phyloP scores from a whole-genome alignment of 768 basidiomycete species.

The Clavaria fumosa region DNA sequence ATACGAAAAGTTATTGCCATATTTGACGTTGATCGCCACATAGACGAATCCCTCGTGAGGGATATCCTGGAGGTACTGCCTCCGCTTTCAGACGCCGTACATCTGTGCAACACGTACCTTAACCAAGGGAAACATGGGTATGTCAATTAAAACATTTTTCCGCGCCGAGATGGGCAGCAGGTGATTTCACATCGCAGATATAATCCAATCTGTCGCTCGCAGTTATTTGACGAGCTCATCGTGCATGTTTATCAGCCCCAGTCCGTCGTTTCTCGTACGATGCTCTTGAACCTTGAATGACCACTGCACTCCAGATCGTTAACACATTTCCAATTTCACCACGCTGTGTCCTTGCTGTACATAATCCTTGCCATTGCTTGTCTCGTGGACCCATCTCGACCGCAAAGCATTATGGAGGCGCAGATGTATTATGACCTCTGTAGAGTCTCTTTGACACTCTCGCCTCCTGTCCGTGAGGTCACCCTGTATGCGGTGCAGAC shows the following conservation, averaged over 20 bases:
- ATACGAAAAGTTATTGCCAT: too few relatives aligned
- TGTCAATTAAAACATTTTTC: too few relatives aligned
- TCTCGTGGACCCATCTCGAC: constrained; percentile 38
- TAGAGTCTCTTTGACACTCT: constrained; percentile 33
- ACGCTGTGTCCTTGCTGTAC: constrained; percentile 47
- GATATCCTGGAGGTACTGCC: constrained; percentile 38
- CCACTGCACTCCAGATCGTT: constrained; percentile 28
- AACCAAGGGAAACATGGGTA: constrained; percentile 46
- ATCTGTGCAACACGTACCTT: constrained; percentile 48
- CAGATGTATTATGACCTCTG: constrained; percentile 50
- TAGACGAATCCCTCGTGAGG: constrained; percentile 22
- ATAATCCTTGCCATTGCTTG: constrained; percentile 49
- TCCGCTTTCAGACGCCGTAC: constrained; percentile 39
- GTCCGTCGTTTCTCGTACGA: constrained; percentile 18
- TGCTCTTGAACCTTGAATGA: too few relatives aligned
- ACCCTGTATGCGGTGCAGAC: constrained; percentile 41
- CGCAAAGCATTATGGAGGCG: constrained; percentile 36
- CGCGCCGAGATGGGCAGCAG: too few relatives aligned
- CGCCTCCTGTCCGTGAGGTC: constrained; percentile 31
- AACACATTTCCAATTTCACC: constrained; percentile 26
- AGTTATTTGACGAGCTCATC: constrained; percentile 43
- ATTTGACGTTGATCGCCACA: constrained; percentile 18
- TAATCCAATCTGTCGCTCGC: constrained; percentile 33
- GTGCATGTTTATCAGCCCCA: constrained; percentile 36
- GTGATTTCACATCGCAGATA: constrained; percentile 36